Evolutionary conservation across 176 grass and related monocot genomes (phyloP).

Genomic region (Puccinellia tenuiflora): DNA sequence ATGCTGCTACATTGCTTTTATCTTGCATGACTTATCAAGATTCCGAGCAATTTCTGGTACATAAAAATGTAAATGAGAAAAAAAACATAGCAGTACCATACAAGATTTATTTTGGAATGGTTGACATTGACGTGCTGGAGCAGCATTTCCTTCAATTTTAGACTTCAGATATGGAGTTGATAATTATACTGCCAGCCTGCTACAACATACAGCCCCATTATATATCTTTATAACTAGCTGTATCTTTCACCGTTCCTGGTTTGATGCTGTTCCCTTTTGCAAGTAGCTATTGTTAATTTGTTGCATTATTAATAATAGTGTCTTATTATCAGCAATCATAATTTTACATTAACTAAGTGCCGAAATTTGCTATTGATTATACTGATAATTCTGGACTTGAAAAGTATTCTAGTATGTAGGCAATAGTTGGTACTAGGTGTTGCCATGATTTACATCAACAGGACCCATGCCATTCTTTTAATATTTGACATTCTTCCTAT

Average conservation of each 20-base stretch:
- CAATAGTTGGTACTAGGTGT: neutral
- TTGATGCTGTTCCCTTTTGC: neutral
- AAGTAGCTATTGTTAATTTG: neutral
- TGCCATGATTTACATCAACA: slow-evolving; percentile 10
- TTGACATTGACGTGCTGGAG: neutral
- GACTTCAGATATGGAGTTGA: neutral
- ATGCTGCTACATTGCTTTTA: slow-evolving; percentile 1
- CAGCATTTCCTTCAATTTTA: neutral
- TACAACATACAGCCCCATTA: neutral
- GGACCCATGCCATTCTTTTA: neutral
- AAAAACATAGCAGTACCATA: neutral
- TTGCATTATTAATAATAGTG: neutral
- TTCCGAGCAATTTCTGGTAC: neutral
- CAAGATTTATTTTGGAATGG: neutral
- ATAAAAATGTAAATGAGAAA: slow-evolving; percentile 5
- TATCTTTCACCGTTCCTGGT: neutral
- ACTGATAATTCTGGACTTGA: neutral
- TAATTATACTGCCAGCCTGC: neutral
- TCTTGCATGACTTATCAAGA: slow-evolving; percentile 5
- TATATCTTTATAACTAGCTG: neutral
- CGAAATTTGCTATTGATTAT: neutral
- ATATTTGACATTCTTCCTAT: neutral
- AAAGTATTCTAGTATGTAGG: neutral
- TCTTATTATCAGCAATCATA: slow-evolving; percentile 12
- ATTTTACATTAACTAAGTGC: neutral